Conservation (phyloP, 139 green algal species). For the Eudorina sp. region DNA sequence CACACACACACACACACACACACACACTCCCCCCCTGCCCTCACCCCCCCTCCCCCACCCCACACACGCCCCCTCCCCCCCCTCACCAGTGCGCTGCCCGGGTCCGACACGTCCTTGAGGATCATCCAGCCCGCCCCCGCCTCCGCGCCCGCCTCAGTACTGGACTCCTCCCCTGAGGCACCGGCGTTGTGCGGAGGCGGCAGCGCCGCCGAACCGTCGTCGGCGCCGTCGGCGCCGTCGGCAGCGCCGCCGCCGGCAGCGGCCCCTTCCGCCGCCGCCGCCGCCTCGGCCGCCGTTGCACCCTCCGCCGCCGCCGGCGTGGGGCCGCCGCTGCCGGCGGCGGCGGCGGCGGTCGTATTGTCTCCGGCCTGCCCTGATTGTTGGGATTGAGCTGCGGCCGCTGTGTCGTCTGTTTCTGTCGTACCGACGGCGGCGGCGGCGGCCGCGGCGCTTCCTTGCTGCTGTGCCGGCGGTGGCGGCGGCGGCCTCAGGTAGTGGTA, state of each 20-base stretch:
- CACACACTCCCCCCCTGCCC: background rate
- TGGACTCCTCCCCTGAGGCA: background rate
- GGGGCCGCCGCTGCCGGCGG: background rate
- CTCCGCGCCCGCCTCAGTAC: conserved; percentile 13
- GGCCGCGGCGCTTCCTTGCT: no score
- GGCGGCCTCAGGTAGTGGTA: conserved; percentile 72
- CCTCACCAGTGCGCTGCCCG: conserved; percentile 18
- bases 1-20: no score
- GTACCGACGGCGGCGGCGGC: no score
- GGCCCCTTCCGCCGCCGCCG: background rate
- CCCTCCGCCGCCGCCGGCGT: background rate
- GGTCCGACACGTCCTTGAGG: conserved; percentile 27
- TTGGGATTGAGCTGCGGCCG: no score
- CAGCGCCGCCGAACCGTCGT: background rate
- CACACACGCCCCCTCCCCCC: background rate
- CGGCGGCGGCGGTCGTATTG: no score
- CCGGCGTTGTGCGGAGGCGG: background rate
- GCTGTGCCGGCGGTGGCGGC: background rate
- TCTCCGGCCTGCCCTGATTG: no score
- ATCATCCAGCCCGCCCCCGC: conserved; percentile 43
- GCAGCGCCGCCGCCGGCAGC: background rate
- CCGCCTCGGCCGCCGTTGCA: background rate
- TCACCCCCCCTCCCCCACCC: background rate
- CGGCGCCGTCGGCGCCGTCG: background rate
- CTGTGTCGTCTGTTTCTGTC: no score